Evolutionary conservation across 2,329 filamentous ascomycete genomes (phyloP), one percentile per base, ranked within the genome.

Genomic region (Xylaria sp.): DNA sequence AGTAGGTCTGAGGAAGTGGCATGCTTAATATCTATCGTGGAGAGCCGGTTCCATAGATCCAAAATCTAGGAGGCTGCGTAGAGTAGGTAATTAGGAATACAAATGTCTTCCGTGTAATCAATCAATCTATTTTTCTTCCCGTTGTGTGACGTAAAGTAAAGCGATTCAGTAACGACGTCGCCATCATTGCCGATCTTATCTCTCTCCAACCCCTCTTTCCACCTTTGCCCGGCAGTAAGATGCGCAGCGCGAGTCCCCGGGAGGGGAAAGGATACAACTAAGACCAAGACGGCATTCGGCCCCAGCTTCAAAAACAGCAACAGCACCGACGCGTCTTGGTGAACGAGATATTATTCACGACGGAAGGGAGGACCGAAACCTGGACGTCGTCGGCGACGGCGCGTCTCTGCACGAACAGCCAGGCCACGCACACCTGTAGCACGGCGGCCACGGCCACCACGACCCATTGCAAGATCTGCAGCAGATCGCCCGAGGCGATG

Each of bases 381-480:
- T 34, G 12, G 12, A 34, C 34, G 20, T 34, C 34, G 13, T 41
- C 53, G 12, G 20, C 53, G 5, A 1, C 20, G 2, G 20, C 53
- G 34, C 32, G 53, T 3, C 34, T 10, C 53, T 39, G 13, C 53
- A 56, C 53, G 34, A 56, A 56, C 32, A 56, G 32, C n/a, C 32
- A 39, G 52, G 32, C 32, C 28, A 56, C n/a, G 52, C 52, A 39
- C 8, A 2, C 32, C 52, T 56, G 52, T 10, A 18, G 5, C 7
- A 36, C 52, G 30, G 52, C 34, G n/a, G 34, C 12, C 7, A 39
- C n/a, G 32, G 9, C 13, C 12, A 13, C 53, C 20, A 34, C 20
- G 18, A 34, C 28, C 30, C 50, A 53, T 18, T 55, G 52, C 32
- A 56, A 1, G 6, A 20, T 23, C 20, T 56, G 20, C 20, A 56